phyloP scores from a whole-genome alignment of 1,139 yeast species.

The Yamadazyma aaseri region DNA sequence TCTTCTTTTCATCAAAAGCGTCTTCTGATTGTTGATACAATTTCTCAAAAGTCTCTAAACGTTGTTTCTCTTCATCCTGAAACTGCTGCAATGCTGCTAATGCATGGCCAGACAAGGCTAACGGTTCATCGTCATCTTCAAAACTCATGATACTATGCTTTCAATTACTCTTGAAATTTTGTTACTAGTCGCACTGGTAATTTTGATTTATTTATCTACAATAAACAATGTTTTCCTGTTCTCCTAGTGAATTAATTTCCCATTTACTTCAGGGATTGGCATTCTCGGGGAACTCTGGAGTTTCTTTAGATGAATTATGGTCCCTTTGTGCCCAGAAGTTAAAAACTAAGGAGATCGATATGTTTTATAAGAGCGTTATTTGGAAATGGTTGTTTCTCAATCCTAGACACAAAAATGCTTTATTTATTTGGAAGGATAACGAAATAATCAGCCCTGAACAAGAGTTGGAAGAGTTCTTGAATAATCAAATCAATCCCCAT shows the following conservation, averaged over 20 bases:
- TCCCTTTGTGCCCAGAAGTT: constrained; percentile 20
- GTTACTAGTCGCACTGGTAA: background rate
- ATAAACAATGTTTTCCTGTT: constrained; percentile 18
- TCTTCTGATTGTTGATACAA: constrained; percentile 61
- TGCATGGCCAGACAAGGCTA: constrained; percentile 63
- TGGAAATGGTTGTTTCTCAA: constrained; percentile 43
- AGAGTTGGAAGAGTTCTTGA: constrained; percentile 21
- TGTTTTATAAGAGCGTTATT: constrained; percentile 35
- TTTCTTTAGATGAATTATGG: constrained; percentile 34
- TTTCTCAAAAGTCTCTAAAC: constrained; percentile 57
- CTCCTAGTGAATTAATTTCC: constrained; percentile 31
- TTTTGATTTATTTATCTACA: too few relatives aligned
- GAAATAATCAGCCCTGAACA: constrained; percentile 10
- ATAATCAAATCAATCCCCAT: constrained; percentile 17
- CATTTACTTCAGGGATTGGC: constrained; percentile 30
- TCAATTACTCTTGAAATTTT: too few relatives aligned
- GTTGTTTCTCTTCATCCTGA: constrained; percentile 60
- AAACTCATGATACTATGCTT: too few relatives aligned
- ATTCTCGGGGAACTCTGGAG: constrained; percentile 37
- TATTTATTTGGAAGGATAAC: constrained; percentile 17
- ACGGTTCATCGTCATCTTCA: constrained; percentile 33
- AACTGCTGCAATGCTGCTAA: constrained; percentile 78
- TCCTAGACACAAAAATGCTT: constrained; percentile 11
- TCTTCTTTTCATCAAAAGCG: constrained; percentile 32
- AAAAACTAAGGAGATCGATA: constrained; percentile 23